These are phyloP conservation scores for Podospora sp. DNA, from an alignment of 495 filamentous ascomycete genomes.

Conservation along the genomic window DNA sequence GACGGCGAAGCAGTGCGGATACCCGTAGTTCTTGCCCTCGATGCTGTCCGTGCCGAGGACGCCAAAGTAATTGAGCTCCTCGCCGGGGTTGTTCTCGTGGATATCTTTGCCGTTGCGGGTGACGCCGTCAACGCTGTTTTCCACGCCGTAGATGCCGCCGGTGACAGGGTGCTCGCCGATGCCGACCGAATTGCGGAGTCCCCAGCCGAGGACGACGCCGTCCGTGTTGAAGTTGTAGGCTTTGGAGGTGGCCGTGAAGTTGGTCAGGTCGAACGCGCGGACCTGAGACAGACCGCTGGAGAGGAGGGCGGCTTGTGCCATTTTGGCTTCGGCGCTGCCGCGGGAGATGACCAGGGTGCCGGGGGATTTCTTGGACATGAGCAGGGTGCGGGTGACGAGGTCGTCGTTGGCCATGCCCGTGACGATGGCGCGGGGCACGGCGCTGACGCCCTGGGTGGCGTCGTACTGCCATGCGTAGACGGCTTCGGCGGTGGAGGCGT, in stretches of 20 bases:
- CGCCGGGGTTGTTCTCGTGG: slow-evolving; percentile 67
- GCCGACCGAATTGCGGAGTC: slow-evolving; percentile 67
- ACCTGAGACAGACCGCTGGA: slow-evolving; percentile 59
- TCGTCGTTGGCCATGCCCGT: slow-evolving; percentile 60
- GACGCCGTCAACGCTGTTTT: slow-evolving; percentile 66
- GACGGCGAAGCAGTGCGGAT: slow-evolving; percentile 63
- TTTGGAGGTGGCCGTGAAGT: slow-evolving; percentile 43
- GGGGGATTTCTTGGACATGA: slow-evolving; percentile 47
- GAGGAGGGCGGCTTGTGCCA: slow-evolving; percentile 45
- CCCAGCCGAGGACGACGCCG: slow-evolving; percentile 66
- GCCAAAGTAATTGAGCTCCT: slow-evolving; percentile 70
- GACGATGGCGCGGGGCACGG: slow-evolving; percentile 50
- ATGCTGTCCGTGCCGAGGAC: slow-evolving; percentile 53
- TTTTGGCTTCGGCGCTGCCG: slow-evolving; percentile 59
- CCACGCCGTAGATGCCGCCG: slow-evolving; percentile 67
- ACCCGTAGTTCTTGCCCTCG: slow-evolving; percentile 56
- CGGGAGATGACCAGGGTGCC: slow-evolving; percentile 57
- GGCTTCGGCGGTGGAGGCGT: slow-evolving; percentile 57
- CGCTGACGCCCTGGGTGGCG: slow-evolving; percentile 42
- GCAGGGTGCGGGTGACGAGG: slow-evolving; percentile 62
- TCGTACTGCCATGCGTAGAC: slow-evolving; percentile 65
- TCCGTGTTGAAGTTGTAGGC: slow-evolving; percentile 40
- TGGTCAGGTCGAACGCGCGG: slow-evolving; percentile 59
- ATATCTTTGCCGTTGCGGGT: slow-evolving; percentile 57
- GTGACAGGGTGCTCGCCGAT: slow-evolving; percentile 59